These are phyloP conservation scores for Melampsora larici-populina DNA, from an alignment of 1,284 basidiomycete genomes.

Conservation along the genomic window DNA sequence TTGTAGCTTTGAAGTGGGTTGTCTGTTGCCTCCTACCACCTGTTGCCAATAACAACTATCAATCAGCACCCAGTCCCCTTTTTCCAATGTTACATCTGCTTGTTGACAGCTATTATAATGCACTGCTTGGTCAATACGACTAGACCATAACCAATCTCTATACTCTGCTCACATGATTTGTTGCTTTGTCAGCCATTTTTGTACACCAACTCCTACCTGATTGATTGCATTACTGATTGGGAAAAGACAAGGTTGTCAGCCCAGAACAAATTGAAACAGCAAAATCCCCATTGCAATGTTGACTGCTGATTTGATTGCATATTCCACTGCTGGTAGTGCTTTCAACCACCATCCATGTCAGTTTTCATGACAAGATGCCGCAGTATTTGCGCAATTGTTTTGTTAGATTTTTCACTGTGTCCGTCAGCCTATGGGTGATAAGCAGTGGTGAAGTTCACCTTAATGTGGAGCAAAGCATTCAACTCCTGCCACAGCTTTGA, in stretches of 20 bases:
- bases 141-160: neutral
- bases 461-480: conserved; percentile 52
- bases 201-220: neutral
- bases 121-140: neutral
- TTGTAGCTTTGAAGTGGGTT: neutral
- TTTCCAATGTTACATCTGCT: neutral
- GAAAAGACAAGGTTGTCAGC: conserved; percentile 48
- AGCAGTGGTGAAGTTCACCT: conserved; percentile 52
- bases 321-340: no score
- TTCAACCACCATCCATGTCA: no score
- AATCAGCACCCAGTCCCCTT: neutral
- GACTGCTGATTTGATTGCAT: no score
- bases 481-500: neutral
- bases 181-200: neutral
- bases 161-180: neutral
- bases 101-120: neutral
- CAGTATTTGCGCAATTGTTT: no score
- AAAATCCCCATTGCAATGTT: conserved; percentile 44
- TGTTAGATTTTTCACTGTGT: no score
- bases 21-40: neutral
- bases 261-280: conserved; percentile 45
- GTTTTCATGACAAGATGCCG: no score
- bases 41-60: neutral
- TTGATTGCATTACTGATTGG: neutral
- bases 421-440: conserved; percentile 49